Base-by-base conservation (phyloP, 495 filamentous ascomycete species). In the Xylaria acuta region DNA sequence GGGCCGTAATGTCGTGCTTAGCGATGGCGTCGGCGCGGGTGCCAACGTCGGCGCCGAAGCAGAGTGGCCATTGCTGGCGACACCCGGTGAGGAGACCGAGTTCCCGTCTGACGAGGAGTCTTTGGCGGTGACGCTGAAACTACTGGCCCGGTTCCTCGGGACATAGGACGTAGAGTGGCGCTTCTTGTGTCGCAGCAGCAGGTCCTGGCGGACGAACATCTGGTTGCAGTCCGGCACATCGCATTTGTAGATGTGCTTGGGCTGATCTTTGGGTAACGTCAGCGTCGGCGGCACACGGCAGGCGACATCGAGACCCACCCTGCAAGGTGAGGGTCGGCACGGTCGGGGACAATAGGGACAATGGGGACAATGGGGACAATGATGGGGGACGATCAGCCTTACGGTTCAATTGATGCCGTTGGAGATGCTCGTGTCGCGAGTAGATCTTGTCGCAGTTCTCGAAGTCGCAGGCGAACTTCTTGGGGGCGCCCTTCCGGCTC, bases 211-310 rank as follows among this genome's bases (percentile, higher is more conserved):
- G 63, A 98, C 96, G 81, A 99, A 99, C 73, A 90, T 90, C 64
- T 96, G 93, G 40, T 89, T 88, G 80, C 96, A 99, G 69, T 92
- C 93, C 36, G 92, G 91, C 72, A 94, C 93, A 82, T 98, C 93
- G 84, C 96, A 99, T 64, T 87, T 88, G 80, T 95, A 99, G 71
- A 99, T 98, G 77, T 97, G 92, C 82, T 97, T 97, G 53, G 96
- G 95, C 86, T 83, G 90, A 93, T 96, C 95, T 83, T 93, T 91
- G 74, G 92, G 16, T 45, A n/a, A 49, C 16, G 71, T 81, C 82
- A 95, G 93, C 80, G 94, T 92, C 25, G 92, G 22, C 25, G 92
- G 22, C 27, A 56, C 51, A 30, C 51, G 51, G 12, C 51, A 54
- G 5, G 5, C 11, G 22, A 12, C 11, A 56, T 25, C 47, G 11